Base-by-base conservation (phyloP, 1,139 yeast species). In the Geotrichum aggregatum region DNA sequence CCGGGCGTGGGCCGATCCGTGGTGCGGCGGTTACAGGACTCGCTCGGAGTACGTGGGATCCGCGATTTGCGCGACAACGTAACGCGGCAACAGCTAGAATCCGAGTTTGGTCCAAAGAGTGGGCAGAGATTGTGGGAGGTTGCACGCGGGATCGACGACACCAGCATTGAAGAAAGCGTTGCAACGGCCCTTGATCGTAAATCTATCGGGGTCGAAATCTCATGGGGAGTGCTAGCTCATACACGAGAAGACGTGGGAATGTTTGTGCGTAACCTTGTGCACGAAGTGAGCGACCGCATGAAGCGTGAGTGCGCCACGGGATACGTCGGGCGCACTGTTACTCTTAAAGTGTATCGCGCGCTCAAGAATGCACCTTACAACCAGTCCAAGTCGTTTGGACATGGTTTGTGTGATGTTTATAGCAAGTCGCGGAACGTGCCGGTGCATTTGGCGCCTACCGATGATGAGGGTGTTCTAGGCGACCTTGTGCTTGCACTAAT, bases 201-300 rank as follows among this genome's bases (percentile, higher is more conserved):
- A 61, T 79, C 95, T 0, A 77, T 92, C 0, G 88, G 96, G 0
- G 87, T 88, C 10, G 98, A 92, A 66, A 85, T 92, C 33, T 87
- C 89, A 57, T 92, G 88, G 83, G 98, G 96, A 0, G 86, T 92
- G 0, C 66, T 98, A 49, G 85, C 91, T 57, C 78, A 80, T 28
- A 72, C 71, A 0, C 73, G 77, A 22, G 66, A 68, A 1, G 87
- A 91, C 60, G 78, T 84, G 24, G 91, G 84, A 55, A 63, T 56
- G 3, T 92, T 92, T 63, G 64, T 87, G 18, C 70, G 74, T 46
- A 70, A 79, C 35, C 69, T 91, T 48, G 73, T 84, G 0, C 69
- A 70, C 33, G 96, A 89, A 61, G 65, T 92, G 51, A 70, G 76
- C 52, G 59, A 69, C 0, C 72, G 95, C 52, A 65, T 88, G 49